Base-by-base conservation (phyloP, 2,329 filamentous ascomycete species). In the Colletotrichum musicola region DNA sequence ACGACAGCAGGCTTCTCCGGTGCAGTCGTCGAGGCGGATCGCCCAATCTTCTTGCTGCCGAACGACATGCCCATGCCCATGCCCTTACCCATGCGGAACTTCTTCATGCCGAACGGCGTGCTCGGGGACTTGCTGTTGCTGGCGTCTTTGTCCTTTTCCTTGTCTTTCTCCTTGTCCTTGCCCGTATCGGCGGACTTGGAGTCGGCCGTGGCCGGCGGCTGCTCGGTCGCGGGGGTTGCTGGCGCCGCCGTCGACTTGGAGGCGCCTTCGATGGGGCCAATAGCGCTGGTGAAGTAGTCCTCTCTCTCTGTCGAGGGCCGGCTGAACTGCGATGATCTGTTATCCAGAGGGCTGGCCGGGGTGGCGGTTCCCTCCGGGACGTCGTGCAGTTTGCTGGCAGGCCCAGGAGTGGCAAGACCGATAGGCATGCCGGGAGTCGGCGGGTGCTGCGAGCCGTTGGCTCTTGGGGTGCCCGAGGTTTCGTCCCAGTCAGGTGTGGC, bases 1-100 rank as follows among this genome's bases (percentile, higher is more conserved):
- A 89, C 85, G 1, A 90, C 85, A 1, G 88, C 88, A 0, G 93
- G 90, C 77, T 96, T 97, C 68, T 92, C 89, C 4, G 92, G 88
- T 6, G 87, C 87, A 27, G 87, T 88, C 0, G 88, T 88, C 4
- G 90, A 90, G 4, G 86, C 83, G 2, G 90, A 91, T 16, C 93
- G 88, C 13, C 90, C 90, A 14, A 95, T 85, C 80, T 97, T 97
- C 83, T 97, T 98, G 75, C 91, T 92, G 73, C 91, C 90, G 75
- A 95, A 94, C 0, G 91, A 90, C 71, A 75, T 75, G 69, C 85
- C 87, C 88, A 93, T 92, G 51, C 92, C 89, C 70, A 74, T 92
- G 22, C 22, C 22, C 22, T 25, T 25, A 50, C 92, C 89, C 70
- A 74, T 74, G 55, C 92, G 90, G 79, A 97, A 95, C 74, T 93